A percentile compares a stretch with the other conserved stretches of the same genome.
Evolutionary conservation across 148 eudicot genomes (phyloP).

Genomic region (Rhododendron ovatum): DNA sequence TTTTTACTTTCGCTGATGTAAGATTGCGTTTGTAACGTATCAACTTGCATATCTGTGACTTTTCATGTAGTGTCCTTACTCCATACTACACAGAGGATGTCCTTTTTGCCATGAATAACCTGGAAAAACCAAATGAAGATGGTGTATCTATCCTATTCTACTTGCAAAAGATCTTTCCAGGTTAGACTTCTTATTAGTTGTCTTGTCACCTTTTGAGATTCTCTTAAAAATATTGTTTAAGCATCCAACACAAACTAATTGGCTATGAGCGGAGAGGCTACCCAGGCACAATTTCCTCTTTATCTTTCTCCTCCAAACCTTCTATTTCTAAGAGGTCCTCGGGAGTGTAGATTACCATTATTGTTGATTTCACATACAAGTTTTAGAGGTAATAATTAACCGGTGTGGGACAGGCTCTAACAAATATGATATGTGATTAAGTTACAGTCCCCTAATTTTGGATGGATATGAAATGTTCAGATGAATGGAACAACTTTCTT

Average conservation of each 20-base stretch:
- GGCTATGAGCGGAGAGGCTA: neutral
- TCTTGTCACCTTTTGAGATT: neutral
- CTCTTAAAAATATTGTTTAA: neutral
- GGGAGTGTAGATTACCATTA: too few relatives aligned
- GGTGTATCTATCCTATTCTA: conserved; percentile 66
- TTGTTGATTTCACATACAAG: neutral
- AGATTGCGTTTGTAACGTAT: neutral
- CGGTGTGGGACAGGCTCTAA: neutral
- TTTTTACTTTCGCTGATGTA: neutral
- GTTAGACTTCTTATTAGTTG: conserved; percentile 22
- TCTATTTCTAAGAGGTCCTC: too few relatives aligned
- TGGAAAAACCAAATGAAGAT: conserved; percentile 58
- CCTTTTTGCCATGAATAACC: conserved; percentile 42
- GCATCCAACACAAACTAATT: neutral
- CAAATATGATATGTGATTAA: neutral
- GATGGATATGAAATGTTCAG: conserved; percentile 21
- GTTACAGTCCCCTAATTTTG: conserved; percentile 4
- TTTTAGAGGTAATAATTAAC: neutral
- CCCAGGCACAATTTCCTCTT: neutral
- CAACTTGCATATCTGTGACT: neutral
- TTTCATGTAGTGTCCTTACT: conserved; percentile 45
- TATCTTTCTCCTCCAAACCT: too few relatives aligned
- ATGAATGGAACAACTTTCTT: conserved; percentile 66
- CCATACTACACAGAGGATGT: conserved; percentile 63
- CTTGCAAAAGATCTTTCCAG: conserved; percentile 69